Conservation (phyloP, 148 eudicot genomes). For the Amaranthus palmeri region DNA sequence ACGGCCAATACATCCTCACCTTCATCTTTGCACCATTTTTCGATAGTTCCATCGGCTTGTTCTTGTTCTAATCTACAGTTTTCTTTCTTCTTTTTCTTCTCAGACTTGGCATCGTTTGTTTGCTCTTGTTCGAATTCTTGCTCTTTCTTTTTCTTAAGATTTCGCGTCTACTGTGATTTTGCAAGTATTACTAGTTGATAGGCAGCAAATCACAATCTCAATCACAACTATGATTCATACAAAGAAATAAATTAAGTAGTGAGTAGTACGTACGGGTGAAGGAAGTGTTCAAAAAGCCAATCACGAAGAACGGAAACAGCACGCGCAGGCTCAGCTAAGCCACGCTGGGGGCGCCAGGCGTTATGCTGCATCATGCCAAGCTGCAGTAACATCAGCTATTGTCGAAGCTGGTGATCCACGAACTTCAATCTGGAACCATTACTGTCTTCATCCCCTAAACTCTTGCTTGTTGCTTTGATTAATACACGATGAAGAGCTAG, state of each 20-base stretch:
- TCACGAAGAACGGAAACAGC: slow-evolving; percentile 76
- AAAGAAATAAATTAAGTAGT: background rate
- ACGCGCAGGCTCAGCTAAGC: slow-evolving; percentile 64
- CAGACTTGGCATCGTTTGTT: slow-evolving; percentile 37
- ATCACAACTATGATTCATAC: no score
- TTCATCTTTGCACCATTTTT: slow-evolving; percentile 52
- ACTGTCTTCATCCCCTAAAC: slow-evolving; percentile 52
- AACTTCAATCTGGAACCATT: slow-evolving; percentile 43
- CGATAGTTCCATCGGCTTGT: slow-evolving; percentile 24
- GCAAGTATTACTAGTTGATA: no score
- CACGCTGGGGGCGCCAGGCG: slow-evolving; percentile 86
- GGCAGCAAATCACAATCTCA: no score
- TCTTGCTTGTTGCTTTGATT: slow-evolving; percentile 42
- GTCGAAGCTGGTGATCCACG: slow-evolving; percentile 62
- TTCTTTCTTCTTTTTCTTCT: slow-evolving; percentile 67
- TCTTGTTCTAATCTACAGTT: slow-evolving; percentile 54
- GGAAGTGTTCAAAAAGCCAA: slow-evolving; percentile 83
- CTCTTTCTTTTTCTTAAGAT: slow-evolving; percentile 27
- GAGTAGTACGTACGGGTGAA: slow-evolving; percentile 53
- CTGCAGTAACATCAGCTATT: slow-evolving; percentile 62
- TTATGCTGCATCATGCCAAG: slow-evolving; percentile 77
- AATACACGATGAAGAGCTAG: no score
- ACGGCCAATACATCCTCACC: slow-evolving; percentile 35
- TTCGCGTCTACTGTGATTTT: background rate
- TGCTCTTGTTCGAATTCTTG: slow-evolving; percentile 17